Conservation (phyloP, 495 filamentous ascomycete species). For the Penicillium herquei region DNA sequence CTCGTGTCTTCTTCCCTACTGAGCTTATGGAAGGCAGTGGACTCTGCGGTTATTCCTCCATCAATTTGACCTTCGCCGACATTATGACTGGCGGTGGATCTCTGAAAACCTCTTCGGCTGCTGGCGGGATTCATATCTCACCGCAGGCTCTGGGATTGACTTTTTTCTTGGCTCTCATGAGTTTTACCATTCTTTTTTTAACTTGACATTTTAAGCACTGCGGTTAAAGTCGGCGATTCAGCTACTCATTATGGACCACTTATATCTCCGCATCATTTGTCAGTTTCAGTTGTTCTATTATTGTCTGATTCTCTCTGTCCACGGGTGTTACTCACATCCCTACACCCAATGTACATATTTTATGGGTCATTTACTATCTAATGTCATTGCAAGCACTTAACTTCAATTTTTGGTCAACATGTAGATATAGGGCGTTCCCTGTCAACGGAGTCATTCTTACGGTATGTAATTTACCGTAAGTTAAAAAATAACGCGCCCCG, state of each 20-base stretch:
- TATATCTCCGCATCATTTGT: neutral
- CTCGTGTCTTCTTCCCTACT: conserved; percentile 44
- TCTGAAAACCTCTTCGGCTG: neutral
- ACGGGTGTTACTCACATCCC: no score
- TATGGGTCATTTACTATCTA: neutral
- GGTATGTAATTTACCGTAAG: conserved; percentile 5
- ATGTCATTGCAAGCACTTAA: neutral
- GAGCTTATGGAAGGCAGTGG: conserved; percentile 34
- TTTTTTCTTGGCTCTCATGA: neutral
- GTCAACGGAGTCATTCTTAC: neutral
- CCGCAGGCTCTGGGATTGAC: neutral
- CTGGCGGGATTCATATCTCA: neutral
- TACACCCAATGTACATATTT: conserved; percentile 7
- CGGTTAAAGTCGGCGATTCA: no score
- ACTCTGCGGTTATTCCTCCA: conserved; percentile 30
- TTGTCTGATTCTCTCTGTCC: no score
- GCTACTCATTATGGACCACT: no score
- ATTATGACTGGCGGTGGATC: neutral
- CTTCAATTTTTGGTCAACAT: no score
- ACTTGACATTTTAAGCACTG: neutral
- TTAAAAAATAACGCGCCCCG: neutral
- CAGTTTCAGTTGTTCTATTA: neutral
- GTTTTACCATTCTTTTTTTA: neutral
- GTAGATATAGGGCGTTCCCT: neutral
- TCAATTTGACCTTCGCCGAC: conserved; percentile 14